These are phyloP conservation scores for Penicillium pancosmium DNA, from an alignment of 495 filamentous ascomycete genomes.

Conservation along the genomic window DNA sequence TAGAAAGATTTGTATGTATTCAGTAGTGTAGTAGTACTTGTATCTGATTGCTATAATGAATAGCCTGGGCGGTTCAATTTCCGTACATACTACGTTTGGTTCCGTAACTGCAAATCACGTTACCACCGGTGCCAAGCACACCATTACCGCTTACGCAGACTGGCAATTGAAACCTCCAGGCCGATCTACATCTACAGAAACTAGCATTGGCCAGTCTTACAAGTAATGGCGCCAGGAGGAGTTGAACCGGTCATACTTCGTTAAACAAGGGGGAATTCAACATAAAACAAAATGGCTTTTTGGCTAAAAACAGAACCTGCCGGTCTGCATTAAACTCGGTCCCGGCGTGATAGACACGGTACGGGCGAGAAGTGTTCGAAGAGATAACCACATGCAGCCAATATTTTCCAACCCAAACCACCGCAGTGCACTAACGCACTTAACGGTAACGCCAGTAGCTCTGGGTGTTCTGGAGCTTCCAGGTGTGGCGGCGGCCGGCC, in stretches of 20 bases:
- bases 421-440: slow-evolving; percentile 36
- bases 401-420: slow-evolving; percentile 36
- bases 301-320: slow-evolving; percentile 48
- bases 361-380: slow-evolving; percentile 41
- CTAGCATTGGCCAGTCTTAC: slow-evolving; percentile 16
- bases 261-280: slow-evolving; percentile 42
- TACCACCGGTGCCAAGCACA: not conserved
- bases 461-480: slow-evolving; percentile 99
- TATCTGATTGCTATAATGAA: too few relatives aligned
- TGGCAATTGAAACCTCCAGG: not conserved
- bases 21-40: too few relatives aligned
- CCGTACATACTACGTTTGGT: not conserved
- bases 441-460: slow-evolving; percentile 87
- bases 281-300: slow-evolving; percentile 43
- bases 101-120: too few relatives aligned
- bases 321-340: slow-evolving; percentile 47
- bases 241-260: slow-evolving; percentile 49
- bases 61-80: not conserved
- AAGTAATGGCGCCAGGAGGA: slow-evolving; percentile 19
- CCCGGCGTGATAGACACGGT: slow-evolving; percentile 34
- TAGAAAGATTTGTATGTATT: too few relatives aligned
- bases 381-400: slow-evolving; percentile 45
- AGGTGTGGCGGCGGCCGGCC: slow-evolving; percentile 95
- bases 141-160: slow-evolving; percentile 1
- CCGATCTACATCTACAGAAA: slow-evolving; percentile 7